Conservation (phyloP, 2,329 filamentous ascomycete species). For the Trichoderma koningii region DNA sequence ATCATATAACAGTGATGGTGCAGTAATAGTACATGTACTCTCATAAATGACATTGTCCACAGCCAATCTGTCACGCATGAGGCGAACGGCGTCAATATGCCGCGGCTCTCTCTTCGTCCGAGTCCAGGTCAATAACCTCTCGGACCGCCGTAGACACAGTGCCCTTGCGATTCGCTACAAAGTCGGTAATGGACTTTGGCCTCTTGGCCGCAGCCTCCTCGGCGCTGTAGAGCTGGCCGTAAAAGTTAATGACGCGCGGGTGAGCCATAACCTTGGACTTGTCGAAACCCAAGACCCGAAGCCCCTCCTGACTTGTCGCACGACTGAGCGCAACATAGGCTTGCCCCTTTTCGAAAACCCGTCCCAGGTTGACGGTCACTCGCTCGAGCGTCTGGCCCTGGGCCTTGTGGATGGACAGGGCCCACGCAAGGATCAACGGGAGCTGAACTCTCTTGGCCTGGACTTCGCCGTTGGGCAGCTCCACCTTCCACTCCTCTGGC, state of each 20-base stretch:
- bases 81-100: conserved; percentile 44
- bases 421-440: conserved; percentile 94
- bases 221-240: conserved; percentile 75
- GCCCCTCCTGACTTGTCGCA: conserved; percentile 80
- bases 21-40: conserved; percentile 18
- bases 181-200: conserved; percentile 43
- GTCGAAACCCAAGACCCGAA: conserved; percentile 88
- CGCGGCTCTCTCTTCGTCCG: conserved; percentile 52
- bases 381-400: conserved; percentile 92
- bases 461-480: conserved; percentile 91
- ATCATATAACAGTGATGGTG: conserved; percentile 8
- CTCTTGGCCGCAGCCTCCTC: conserved; percentile 52
- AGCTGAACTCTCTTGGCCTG: conserved; percentile 82
- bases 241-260: conserved; percentile 81
- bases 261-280: conserved; percentile 93
- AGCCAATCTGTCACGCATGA: conserved; percentile 35
- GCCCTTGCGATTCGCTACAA: conserved; percentile 43
- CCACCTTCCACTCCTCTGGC: conserved; percentile 93
- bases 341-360: conserved; percentile 95
- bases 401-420: conserved; percentile 95
- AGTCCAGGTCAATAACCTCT: conserved; percentile 44
- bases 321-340: conserved; percentile 95
- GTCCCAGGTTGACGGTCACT: conserved; percentile 90
- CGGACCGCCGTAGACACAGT: conserved; percentile 23
- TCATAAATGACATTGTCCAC: conserved; percentile 3